Evolutionary conservation across 352 stramenopile species (phyloP), one percentile per base, ranked within the genome.

Genomic region (Pythium rhizo-oryzae): DNA sequence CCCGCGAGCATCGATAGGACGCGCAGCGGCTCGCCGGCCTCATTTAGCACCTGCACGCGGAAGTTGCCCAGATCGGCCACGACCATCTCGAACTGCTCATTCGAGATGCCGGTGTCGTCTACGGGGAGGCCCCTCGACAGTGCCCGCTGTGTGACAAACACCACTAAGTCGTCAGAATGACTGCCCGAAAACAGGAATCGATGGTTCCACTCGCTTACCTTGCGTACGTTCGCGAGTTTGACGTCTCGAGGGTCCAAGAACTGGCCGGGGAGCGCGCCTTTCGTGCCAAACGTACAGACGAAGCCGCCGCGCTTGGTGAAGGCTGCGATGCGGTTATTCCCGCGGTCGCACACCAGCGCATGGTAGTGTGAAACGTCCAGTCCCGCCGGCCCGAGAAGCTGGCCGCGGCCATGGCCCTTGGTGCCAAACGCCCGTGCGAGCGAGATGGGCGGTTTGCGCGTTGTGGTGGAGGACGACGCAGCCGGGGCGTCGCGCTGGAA

Each of bases 301-400:
- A 87, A 92, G 8, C 44, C 60, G 0, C 85, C 85, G 18, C 81
- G 75, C 18, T 93, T 93, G 0, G 81, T 72, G 54, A 88, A 92
- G 1, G 82, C 66, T 7, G 57, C 75, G 11, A 93, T 25, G 3
- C 82, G 78, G 33, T 69, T 67, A 44, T 91, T 86, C 0, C 83
- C 85, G 8, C 62, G 70, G 56, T 93, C 85, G 23, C 79, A 90
- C 4, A 90, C 78, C 8, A 89, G 61, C 7, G 85, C 73, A 46
- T 93, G 85, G 47, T 92, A 92, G 70, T 90, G 85, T 0, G 81
- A 91, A 21, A 87, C 55, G 63, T 85, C 81, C 12, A 91, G 69
- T 4, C 77, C 77, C 28, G 57, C 71, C 11, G 79, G 80, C 21
- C 75, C 69, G 59, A 85, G 81, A 12, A 91, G 50, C 8, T 83